phyloP scores from a whole-genome alignment of 2,329 filamentous ascomycete genomes.

The Gaeumannomyces tritici region DNA sequence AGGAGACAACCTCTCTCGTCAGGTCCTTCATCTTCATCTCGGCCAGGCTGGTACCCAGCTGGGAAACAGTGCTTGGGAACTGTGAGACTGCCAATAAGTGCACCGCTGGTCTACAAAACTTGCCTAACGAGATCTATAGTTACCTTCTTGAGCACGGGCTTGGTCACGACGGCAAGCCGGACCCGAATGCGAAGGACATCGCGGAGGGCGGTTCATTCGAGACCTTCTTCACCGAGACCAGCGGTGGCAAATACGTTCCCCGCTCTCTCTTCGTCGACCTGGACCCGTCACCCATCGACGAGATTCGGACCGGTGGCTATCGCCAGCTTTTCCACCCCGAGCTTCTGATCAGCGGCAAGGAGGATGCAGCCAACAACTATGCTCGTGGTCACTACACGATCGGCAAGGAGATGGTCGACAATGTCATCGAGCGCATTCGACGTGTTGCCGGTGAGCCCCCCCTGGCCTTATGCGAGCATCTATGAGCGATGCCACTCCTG shows the following conservation, averaged over 20 bases:
- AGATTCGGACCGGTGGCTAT: conserved; percentile 61
- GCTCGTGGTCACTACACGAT: conserved; percentile 99
- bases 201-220: conserved; percentile 57
- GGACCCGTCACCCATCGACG: conserved; percentile 64
- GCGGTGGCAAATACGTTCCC: conserved; percentile 61
- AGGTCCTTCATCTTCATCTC: conserved; percentile 56
- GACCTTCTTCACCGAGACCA: conserved; percentile 68
- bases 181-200: conserved; percentile 49
- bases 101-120: not conserved
- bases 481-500: not conserved
- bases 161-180: conserved; percentile 52
- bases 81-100: conserved; percentile 37
- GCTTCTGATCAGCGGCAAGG: conserved; percentile 69
- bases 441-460: conserved; percentile 56
- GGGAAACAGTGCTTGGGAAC: conserved; percentile 67
- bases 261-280: conserved; percentile 65
- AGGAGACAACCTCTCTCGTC: conserved; percentile 4
- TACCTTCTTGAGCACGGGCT: conserved; percentile 67
- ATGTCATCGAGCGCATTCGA: conserved; percentile 95
- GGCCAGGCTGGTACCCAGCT: conserved; percentile 66
- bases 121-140: conserved; percentile 25
- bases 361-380: conserved; percentile 99
- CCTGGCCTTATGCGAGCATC: not conserved
- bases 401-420: conserved; percentile 98
- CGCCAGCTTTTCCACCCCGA: conserved; percentile 65